phyloP scores from a whole-genome alignment of 2,329 filamentous ascomycete genomes.

The Verticillium nonalfalfae region DNA sequence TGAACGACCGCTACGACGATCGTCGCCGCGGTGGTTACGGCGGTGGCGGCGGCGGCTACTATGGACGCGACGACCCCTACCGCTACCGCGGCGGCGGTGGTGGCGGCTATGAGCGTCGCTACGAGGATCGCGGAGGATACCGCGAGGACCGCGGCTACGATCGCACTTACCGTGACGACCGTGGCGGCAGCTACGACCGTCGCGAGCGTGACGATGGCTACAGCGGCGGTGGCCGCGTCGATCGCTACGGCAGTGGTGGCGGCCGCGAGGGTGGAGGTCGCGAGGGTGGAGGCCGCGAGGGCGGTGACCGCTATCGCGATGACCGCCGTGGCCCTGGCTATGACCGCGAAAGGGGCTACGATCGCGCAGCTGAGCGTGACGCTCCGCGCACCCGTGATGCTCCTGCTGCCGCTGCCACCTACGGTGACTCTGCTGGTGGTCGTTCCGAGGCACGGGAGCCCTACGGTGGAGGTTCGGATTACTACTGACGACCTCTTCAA shows the following conservation, averaged over 20 bases:
- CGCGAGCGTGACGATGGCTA: slow-evolving; percentile 31
- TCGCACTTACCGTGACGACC: slow-evolving; percentile 38
- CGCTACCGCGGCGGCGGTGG: slow-evolving; percentile 40
- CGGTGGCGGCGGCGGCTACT: slow-evolving; percentile 31
- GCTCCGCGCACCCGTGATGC: slow-evolving; percentile 31
- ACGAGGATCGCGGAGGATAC: slow-evolving; percentile 34
- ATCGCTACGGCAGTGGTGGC: slow-evolving; percentile 31
- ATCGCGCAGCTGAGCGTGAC: slow-evolving; percentile 36
- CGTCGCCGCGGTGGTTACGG: slow-evolving; percentile 58
- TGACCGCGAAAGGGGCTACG: slow-evolving; percentile 40
- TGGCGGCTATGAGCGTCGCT: slow-evolving; percentile 38
- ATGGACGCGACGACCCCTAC: slow-evolving; percentile 50
- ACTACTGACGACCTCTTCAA: slow-evolving; percentile 4
- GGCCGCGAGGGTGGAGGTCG: slow-evolving; percentile 37
- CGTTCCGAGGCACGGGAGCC: slow-evolving; percentile 36
- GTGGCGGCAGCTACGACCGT: slow-evolving; percentile 28
- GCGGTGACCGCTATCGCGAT: slow-evolving; percentile 27
- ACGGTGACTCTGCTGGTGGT: slow-evolving; percentile 22
- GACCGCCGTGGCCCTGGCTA: slow-evolving; percentile 33
- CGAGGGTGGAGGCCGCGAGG: slow-evolving; percentile 28
- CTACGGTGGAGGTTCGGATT: slow-evolving; percentile 31
- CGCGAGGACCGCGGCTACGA: slow-evolving; percentile 40
- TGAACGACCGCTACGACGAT: slow-evolving; percentile 56
- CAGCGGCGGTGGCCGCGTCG: slow-evolving; percentile 23
- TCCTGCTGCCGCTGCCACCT: slow-evolving; percentile 27